Conservation (phyloP, 1,284 basidiomycete genomes). For the Polyporus tsugae region DNA sequence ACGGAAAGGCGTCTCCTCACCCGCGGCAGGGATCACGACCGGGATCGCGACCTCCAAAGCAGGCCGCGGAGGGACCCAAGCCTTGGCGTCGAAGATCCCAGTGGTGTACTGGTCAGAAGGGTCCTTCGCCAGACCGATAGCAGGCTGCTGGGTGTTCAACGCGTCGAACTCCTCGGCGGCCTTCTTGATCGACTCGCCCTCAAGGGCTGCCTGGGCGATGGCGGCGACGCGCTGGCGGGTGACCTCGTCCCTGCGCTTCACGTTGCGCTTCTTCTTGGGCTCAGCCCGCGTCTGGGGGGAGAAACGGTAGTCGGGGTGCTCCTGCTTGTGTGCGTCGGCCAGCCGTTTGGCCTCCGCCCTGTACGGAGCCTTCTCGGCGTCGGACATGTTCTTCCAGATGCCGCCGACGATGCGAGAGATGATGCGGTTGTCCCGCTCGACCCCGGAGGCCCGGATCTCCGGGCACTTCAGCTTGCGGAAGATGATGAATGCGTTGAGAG, state of each 20-base stretch:
- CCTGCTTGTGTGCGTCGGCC: constrained; percentile 53
- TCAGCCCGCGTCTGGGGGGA: constrained; percentile 38
- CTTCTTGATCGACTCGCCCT: neutral
- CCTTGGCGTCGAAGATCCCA: constrained; percentile 27
- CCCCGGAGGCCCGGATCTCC: constrained; percentile 49
- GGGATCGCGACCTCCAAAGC: constrained; percentile 1
- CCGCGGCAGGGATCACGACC: neutral
- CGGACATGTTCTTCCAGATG: constrained; percentile 60
- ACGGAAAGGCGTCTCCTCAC: constrained; percentile 19
- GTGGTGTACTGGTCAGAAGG: constrained; percentile 24
- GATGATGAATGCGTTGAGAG: constrained; percentile 88
- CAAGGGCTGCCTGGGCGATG: constrained; percentile 27
- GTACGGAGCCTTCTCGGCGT: constrained; percentile 47
- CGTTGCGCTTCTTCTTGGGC: constrained; percentile 35
- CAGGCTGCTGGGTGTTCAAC: neutral
- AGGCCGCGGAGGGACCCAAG: constrained; percentile 14
- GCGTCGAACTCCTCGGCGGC: constrained; percentile 4
- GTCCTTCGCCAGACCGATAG: constrained; percentile 4
- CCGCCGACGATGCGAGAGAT: constrained; percentile 64
- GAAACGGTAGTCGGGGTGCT: constrained; percentile 61
- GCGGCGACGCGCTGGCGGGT: constrained; percentile 31
- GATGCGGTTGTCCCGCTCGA: constrained; percentile 63
- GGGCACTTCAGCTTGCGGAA: constrained; percentile 74
- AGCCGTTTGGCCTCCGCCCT: constrained; percentile 54
- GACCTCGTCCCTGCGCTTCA: constrained; percentile 35